Conservation (phyloP, 2,329 filamentous ascomycete species). For the Hymenoscyphus albidus region DNA sequence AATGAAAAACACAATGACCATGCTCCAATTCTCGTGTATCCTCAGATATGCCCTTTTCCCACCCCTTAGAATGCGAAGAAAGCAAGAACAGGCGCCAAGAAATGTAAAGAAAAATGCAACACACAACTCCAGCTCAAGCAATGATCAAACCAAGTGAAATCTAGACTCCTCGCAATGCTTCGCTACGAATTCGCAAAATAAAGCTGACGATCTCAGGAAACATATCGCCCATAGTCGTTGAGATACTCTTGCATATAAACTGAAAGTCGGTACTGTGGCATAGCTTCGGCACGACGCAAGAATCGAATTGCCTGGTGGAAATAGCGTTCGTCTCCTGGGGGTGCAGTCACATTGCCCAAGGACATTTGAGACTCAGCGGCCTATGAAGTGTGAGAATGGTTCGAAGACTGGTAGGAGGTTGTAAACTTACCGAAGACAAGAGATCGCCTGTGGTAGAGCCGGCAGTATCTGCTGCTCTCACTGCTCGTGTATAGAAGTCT, state of each 20-base stretch:
- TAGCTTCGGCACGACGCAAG: conserved; percentile 41
- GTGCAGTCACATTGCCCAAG: conserved; percentile 46
- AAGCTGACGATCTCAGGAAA: conserved; percentile 16
- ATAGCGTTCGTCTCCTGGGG: conserved; percentile 41
- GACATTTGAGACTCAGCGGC: conserved; percentile 51
- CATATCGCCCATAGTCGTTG: conserved; percentile 42
- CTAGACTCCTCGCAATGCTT: conserved; percentile 11
- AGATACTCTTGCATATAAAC: conserved; percentile 47
- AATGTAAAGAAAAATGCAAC: background rate
- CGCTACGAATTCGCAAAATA: background rate
- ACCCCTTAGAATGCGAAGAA: background rate
- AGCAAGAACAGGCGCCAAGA: background rate
- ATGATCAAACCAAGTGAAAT: background rate
- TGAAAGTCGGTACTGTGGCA: conserved; percentile 42
- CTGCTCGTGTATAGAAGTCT: conserved; percentile 47
- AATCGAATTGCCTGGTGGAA: conserved; percentile 45
- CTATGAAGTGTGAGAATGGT: conserved; percentile 29
- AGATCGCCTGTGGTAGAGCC: conserved; percentile 40
- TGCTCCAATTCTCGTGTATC: background rate
- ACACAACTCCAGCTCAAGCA: background rate
- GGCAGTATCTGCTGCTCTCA: conserved; percentile 41
- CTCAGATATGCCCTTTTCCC: background rate
- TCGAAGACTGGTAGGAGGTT: background rate
- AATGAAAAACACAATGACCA: background rate
- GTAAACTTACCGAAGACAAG: conserved; percentile 40